Base-by-base conservation (phyloP, 2,329 filamentous ascomycete species). In the Biscogniauxia sp. region DNA sequence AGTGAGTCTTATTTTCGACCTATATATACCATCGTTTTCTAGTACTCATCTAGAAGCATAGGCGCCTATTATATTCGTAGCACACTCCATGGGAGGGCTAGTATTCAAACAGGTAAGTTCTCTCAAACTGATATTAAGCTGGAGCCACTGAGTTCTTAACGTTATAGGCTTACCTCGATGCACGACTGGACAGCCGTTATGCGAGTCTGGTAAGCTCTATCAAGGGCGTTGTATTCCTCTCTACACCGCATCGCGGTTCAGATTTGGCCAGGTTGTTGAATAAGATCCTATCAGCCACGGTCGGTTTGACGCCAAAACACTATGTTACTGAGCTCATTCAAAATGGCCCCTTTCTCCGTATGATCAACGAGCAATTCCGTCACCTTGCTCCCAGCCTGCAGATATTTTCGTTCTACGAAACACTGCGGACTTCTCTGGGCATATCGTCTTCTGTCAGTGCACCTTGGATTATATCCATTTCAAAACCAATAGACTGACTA, bases 381-480 rank as follows among this genome's bases (percentile, higher is more conserved):
- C 61, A 61, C 20, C 26, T 61, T 41, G 61, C 61, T 2, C 17
- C 59, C 0, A 17, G 25, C 3, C 50, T 63, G 1, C 59, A 63
- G 51, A 63, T 63, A 20, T 61, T 63, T 37, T 61, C 59, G 5
- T 63, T 63, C 41, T 59, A 63, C 49, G 61, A 63, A 55, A 61
- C 58, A 15, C 19, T 63, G 5, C 45, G 58, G 15, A 63, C 61
- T 17, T 57, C 57, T 3, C 11, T 62, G 8, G 60, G 60, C 6
- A 11, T 57, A 11, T 23, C 45, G 13, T 59, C 60, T 19, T 49
- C 53, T 19, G 60, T 61, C 20, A 28, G 56, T 55, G 2, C n/a
- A 20, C 20, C 4, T 37, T 41, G 13, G 3, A 6, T 6, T 17
- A 19, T 4, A 56, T 15, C 13, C 13, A 15, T 15, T 51, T 7